phyloP scores from a whole-genome alignment of 345 rosid species.

The Syzygium jambos region DNA sequence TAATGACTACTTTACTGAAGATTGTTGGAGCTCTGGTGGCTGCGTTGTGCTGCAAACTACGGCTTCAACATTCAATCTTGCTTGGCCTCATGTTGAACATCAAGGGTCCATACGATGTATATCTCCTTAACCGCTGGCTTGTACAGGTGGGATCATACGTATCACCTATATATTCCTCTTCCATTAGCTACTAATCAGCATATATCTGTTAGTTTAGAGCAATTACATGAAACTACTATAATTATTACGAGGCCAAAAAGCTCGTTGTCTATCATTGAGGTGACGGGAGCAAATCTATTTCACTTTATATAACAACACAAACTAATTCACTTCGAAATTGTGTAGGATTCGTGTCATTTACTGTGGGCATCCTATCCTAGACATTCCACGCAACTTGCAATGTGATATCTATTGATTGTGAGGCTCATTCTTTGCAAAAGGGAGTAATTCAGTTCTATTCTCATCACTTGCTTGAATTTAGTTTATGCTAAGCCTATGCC shows the following conservation, averaged over 20 bases:
- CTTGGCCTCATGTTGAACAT: slow-evolving; percentile 12
- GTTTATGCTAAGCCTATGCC: neutral
- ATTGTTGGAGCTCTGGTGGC: neutral
- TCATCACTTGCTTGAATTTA: neutral
- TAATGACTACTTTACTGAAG: neutral
- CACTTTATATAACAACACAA: neutral
- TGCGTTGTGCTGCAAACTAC: neutral
- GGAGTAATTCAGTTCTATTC: neutral
- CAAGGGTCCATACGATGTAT: slow-evolving; percentile 6
- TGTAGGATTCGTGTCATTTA: neutral
- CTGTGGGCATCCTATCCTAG: neutral
- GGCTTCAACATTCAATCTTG: slow-evolving; percentile 1
- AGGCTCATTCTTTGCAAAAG: neutral
- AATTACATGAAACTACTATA: neutral
- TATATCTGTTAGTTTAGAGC: neutral
- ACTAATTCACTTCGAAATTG: neutral
- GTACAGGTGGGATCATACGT: neutral
- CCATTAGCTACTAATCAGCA: neutral
- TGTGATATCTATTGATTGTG: neutral
- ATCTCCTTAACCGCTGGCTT: neutral
- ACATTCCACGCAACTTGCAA: neutral
- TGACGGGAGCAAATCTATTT: neutral
- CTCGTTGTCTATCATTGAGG: neutral
- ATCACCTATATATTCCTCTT: neutral
- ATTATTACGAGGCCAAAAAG: neutral